These are phyloP conservation scores for Heritiera fomes DNA, from an alignment of 345 rosid genomes.

Conservation along the genomic window DNA sequence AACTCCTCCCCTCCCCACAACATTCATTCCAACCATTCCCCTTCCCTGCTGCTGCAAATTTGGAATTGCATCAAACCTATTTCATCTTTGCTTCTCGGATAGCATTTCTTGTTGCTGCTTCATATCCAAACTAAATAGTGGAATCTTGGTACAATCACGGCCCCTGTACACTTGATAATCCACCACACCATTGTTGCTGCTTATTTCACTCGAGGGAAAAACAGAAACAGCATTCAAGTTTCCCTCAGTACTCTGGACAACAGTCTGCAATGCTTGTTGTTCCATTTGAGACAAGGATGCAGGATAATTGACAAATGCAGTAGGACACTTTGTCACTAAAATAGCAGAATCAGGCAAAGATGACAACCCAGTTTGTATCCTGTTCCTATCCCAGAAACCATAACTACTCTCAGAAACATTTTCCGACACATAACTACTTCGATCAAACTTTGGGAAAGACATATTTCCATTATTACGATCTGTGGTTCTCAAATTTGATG, in stretches of 20 bases:
- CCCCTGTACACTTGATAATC: conserved; percentile 46
- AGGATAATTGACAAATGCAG: conserved; percentile 54
- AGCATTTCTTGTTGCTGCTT: conserved; percentile 49
- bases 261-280: conserved; percentile 41
- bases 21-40: conserved; percentile 52
- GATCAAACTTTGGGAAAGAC: conserved; percentile 45
- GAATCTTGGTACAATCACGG: conserved; percentile 37
- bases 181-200: conserved; percentile 42
- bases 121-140: conserved; percentile 45
- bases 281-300: conserved; percentile 38
- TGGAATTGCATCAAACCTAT: conserved; percentile 46
- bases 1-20: conserved; percentile 45
- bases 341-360: conserved; percentile 71
- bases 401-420: conserved; percentile 63
- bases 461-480: conserved; percentile 39
- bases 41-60: conserved; percentile 49
- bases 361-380: conserved; percentile 68
- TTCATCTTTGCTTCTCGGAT: conserved; percentile 44
- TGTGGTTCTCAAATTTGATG: conserved; percentile 39
- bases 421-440: conserved; percentile 47
- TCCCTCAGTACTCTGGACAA: conserved; percentile 33
- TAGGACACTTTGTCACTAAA: conserved; percentile 71
- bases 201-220: conserved; percentile 36
- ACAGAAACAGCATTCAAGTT: conserved; percentile 37
- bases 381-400: conserved; percentile 85